These are phyloP conservation scores for Podospora pseudocomata DNA, from an alignment of 495 filamentous ascomycete species.

Conservation along the genomic window DNA sequence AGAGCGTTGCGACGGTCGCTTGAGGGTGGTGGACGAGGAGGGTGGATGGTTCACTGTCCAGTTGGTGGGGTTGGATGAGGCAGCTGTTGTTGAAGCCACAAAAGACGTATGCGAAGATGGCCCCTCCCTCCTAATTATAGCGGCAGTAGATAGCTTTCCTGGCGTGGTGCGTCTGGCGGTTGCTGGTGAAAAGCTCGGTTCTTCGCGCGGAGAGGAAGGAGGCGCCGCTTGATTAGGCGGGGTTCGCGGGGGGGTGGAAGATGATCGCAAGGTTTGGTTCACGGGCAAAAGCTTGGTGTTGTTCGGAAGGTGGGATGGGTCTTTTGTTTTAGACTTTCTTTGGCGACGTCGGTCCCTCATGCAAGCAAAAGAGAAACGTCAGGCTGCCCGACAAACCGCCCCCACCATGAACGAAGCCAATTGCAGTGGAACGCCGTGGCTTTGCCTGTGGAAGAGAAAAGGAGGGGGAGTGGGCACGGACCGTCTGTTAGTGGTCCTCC, in stretches of 20 bases:
- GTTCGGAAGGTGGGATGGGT: conserved; percentile 15
- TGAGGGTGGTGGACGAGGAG: not conserved
- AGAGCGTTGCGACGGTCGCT: conserved; percentile 10
- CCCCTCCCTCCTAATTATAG: not conserved
- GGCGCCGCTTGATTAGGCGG: not conserved
- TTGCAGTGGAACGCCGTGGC: conserved; percentile 6
- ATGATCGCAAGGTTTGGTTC: not conserved
- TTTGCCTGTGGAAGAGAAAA: conserved; percentile 8
- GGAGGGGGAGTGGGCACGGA: conserved; percentile 15
- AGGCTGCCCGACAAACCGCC: conserved; percentile 22
- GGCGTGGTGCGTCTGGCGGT: not conserved
- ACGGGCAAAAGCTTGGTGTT: not conserved
- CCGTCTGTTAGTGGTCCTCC: conserved; percentile 5
- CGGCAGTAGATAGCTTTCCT: not conserved
- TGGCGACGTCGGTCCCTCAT: conserved; percentile 13
- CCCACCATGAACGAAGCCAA: conserved; percentile 10
- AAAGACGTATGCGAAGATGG: not conserved
- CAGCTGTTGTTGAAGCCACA: not conserved
- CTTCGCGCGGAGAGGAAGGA: not conserved
- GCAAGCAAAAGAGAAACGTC: conserved; percentile 23
- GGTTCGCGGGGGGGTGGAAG: not conserved
- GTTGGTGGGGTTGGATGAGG: not conserved
- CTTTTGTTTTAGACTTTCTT: conserved; percentile 11
- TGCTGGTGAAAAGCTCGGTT: not conserved
- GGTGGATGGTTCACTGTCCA: not conserved